Base-by-base conservation (phyloP, 2,329 filamentous ascomycete species). In the Penicillium polonicum region DNA sequence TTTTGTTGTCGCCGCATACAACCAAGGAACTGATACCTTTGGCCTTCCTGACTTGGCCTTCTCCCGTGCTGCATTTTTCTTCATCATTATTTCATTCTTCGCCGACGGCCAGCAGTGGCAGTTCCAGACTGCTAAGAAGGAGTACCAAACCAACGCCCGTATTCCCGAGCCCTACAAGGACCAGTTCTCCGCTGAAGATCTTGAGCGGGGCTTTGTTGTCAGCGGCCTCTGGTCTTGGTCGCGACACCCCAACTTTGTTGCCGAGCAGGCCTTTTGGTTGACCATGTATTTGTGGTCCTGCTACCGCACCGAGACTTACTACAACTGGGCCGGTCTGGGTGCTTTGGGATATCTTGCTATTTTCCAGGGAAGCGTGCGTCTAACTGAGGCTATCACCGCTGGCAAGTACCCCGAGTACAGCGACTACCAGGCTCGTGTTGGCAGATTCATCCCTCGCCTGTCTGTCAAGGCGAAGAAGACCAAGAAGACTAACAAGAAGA, bases 41-140 rank as follows among this genome's bases (percentile, higher is more conserved):
- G 78, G 88, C 10, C 60, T 84, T 5, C 82, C 84, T 50, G 92
- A 88, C 64, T 73, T 80, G 35, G 64, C 83, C 43, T 84, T 87
- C 70, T 79, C 83, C 3, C 78, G 83, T 57, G 67, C 77, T 43
- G 76, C 88, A 44, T 77, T 87, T 61, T 78, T 76, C 55, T 76
- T 88, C 36, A 77, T 89, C 21, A 72, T 87, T n/a, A 69, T 88
- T 52, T 84, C 96, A 68, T 91, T 84, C 75, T 84, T 96, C 69
- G 90, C 91, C 69, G 94, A 99, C 72, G 88, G 92, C 62, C 91
- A 97, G 72, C 92, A 97, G 76, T 99, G 92, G 92, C 81, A 85
- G 62, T 99, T 87, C 78, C 92, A 99, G 72, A 77, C 78, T 17
- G 92, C 92, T 48, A 97, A 97, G 78, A 78, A 83, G 45, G 74